These are phyloP conservation scores for Skeletonema costatum DNA, from an alignment of 108 stramenopile species.

Conservation along the genomic window DNA sequence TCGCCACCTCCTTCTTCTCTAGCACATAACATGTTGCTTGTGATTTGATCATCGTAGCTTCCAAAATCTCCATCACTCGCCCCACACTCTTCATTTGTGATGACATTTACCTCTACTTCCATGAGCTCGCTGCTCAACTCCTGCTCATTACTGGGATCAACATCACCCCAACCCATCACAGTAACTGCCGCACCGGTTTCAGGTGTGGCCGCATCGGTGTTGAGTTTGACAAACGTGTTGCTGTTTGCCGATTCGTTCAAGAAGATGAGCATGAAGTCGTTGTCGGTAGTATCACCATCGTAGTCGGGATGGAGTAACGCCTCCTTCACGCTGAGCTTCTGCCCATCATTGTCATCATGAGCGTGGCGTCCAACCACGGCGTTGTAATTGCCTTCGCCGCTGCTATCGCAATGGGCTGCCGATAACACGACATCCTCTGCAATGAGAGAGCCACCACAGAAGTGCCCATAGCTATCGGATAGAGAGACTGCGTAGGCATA, in stretches of 20 bases:
- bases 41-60: slow-evolving; percentile 27
- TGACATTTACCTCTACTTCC: slow-evolving; percentile 42
- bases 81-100: slow-evolving; percentile 33
- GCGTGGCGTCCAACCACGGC: slow-evolving; percentile 14
- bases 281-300: slow-evolving; percentile 14
- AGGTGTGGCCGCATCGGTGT: slow-evolving; percentile 19
- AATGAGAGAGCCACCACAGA: slow-evolving; percentile 15
- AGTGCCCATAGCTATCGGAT: not conserved
- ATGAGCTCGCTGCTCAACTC: slow-evolving; percentile 14
- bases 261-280: slow-evolving; percentile 49
- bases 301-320: slow-evolving; percentile 34
- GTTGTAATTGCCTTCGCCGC: slow-evolving; percentile 1
- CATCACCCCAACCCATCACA: slow-evolving; percentile 49
- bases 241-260: slow-evolving; percentile 14
- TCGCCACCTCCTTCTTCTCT: slow-evolving; percentile 19
- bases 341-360: slow-evolving; percentile 2
- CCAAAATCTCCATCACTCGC: slow-evolving; percentile 2
- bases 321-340: not conserved
- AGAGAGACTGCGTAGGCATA: slow-evolving; percentile 10
- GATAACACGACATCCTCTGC: slow-evolving; percentile 13
- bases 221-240: slow-evolving; percentile 12
- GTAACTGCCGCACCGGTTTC: slow-evolving; percentile 5
- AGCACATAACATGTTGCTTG: slow-evolving; percentile 45
- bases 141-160: slow-evolving; percentile 1
- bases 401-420: slow-evolving; percentile 2